Percentiles rank a stretch among this genome's conserved stretches.
Conservation (phyloP, 768 basidiomycete genomes). For the Neoboletus subvelutipes region DNA sequence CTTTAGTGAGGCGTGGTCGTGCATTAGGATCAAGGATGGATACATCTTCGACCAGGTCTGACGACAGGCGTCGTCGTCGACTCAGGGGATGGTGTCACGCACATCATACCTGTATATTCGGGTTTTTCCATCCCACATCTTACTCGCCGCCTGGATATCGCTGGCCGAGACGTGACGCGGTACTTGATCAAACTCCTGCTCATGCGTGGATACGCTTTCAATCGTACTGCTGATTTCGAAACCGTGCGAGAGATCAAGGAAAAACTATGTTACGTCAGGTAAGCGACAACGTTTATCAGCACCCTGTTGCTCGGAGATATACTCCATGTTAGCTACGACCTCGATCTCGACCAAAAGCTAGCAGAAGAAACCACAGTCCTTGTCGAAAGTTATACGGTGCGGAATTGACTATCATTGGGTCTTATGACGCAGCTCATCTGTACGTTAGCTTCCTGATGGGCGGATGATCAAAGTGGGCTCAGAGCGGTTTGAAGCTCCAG, state of each 20-base stretch:
- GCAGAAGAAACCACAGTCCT: conserved; percentile 95
- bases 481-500: conserved; percentile 97
- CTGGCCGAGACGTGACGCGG: conserved; percentile 96
- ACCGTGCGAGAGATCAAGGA: conserved; percentile 99
- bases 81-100: conserved; percentile 98
- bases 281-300: conserved; percentile 16
- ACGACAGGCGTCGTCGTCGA: conserved; percentile 99
- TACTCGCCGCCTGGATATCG: conserved; percentile 92
- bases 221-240: conserved; percentile 98
- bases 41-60: conserved; percentile 58
- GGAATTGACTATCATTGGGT: conserved; percentile 17
- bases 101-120: conserved; percentile 98
- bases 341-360: conserved; percentile 91
- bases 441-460: conserved; percentile 82
- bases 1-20: conserved; percentile 1
- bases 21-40: background rate
- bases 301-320: background rate
- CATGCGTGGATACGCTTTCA: conserved; percentile 99
- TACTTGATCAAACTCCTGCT: conserved; percentile 99
- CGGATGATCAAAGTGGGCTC: conserved; percentile 96
- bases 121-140: conserved; percentile 95
- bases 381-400: conserved; percentile 93
- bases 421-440: conserved; percentile 7
- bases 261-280: conserved; percentile 98
- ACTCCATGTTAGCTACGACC: conserved; percentile 69